phyloP scores from a whole-genome alignment of 2,329 filamentous ascomycete species.

The Stemphylium beticola region DNA sequence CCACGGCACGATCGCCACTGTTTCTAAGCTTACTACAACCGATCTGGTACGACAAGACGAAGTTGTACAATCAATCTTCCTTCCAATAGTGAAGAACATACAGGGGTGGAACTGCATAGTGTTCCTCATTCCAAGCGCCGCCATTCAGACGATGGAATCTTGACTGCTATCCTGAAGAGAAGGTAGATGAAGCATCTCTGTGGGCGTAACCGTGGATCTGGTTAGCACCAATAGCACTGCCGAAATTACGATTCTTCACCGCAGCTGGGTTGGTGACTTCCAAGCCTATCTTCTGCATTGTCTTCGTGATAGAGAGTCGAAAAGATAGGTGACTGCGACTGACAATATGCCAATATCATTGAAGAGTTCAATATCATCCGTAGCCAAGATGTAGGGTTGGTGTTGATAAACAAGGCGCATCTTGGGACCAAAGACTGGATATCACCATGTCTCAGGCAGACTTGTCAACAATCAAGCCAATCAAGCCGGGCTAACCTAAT shows the following conservation, averaged over 20 bases:
- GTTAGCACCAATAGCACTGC: conserved; percentile 64
- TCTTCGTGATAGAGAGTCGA: conserved; percentile 66
- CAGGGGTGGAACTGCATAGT: too few species aligned
- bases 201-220: conserved; percentile 62
- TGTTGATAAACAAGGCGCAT: conserved; percentile 63
- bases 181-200: conserved; percentile 69
- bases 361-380: conserved; percentile 66
- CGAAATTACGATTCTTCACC: conserved; percentile 62
- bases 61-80: too few species aligned
- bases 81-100: too few species aligned
- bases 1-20: too few species aligned
- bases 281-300: conserved; percentile 65
- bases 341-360: conserved; percentile 65
- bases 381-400: conserved; percentile 61
- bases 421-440: conserved; percentile 61
- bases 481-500: too few species aligned
- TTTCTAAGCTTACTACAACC: too few species aligned
- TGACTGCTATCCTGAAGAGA: too few species aligned
- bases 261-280: conserved; percentile 67
- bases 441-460: too few species aligned
- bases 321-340: conserved; percentile 71
- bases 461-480: too few species aligned
- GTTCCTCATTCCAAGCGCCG: too few species aligned
- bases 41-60: too few species aligned
- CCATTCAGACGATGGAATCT: too few species aligned